Percentiles rank a stretch among this genome's conserved stretches.
phyloP scores from a whole-genome alignment of 768 basidiomycete genomes.

The Russula compacta region DNA sequence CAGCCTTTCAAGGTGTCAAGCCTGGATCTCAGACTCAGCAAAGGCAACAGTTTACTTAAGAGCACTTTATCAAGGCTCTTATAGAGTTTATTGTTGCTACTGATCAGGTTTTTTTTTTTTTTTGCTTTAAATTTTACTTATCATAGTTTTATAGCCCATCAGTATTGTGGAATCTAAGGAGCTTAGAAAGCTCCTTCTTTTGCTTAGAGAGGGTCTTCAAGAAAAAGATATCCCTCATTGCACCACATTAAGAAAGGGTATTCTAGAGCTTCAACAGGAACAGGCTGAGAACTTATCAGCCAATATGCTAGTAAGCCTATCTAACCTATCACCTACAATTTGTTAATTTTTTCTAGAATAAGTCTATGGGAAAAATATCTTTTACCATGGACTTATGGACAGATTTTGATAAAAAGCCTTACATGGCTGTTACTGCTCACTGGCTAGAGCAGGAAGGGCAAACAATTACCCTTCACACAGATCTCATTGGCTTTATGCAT shows the following conservation, averaged over 20 bases:
- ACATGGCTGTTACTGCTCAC: constrained; percentile 1
- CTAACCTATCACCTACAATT: background rate
- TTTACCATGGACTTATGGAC: constrained; percentile 1
- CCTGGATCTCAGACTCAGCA: no score
- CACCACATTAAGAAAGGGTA: background rate
- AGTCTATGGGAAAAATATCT: background rate
- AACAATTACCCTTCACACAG: background rate
- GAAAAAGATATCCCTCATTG: background rate
- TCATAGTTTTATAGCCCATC: background rate
- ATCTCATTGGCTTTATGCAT: background rate
- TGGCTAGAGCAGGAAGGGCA: background rate
- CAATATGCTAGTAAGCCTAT: background rate
- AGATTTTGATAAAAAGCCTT: background rate
- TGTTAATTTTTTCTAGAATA: background rate
- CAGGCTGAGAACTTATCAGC: background rate
- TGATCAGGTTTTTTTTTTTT: background rate
- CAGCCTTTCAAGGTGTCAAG: no score
- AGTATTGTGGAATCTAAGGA: background rate
- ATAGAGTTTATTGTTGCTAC: background rate
- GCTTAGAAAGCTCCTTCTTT: background rate
- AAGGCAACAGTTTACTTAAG: background rate
- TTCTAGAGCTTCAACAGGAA: background rate
- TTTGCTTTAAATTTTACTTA: background rate
- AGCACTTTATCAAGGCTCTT: background rate
- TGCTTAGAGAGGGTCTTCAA: background rate